Base-by-base conservation (phyloP, 352 stramenopile species). In the Globisporangium abappressorium region DNA sequence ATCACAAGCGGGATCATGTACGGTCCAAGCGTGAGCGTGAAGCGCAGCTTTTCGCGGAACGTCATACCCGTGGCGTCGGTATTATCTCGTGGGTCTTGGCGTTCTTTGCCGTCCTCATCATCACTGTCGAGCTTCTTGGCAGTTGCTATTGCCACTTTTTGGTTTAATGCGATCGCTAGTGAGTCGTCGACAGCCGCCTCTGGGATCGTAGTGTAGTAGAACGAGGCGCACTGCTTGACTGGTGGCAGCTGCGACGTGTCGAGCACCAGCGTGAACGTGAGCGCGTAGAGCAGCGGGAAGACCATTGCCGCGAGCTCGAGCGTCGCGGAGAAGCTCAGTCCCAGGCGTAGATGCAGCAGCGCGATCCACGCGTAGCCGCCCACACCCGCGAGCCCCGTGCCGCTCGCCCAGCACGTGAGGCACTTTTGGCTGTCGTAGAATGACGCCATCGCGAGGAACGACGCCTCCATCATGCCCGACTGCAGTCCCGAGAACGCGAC, bases 381-480 rank as follows among this genome's bases (percentile, higher is more conserved):
- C 12, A 98, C 85, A 0, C 94, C 95, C 0, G 93, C 94, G 36
- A 98, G 83, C 11, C 95, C 95, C 34, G 95, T 98, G 24, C 95
- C 93, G 61, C 89, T 97, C 20, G 91, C 93, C 88, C 94, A 98
- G 62, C 82, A 95, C 57, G 92, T 98, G 15, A 98, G 76, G 41
- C 86, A 93, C 36, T 66, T 78, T 7, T 79, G 79, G 47, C 81
- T 90, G 49, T 94, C 68, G 68, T 95, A 97, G 71, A 90, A 88
- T 5, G 89, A 87, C 8, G 90, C 78, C 79, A 97, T 88, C 22
- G 89, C 89, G 18, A 98, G 79, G 72, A 96, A 96, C 46, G 84
- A 95, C 20, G 92, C 80, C 68, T 98, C 92, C 73, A 95, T 95
- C 76, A 98, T 92, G 5, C 87, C 90, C 1, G 82, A 94, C 70